Base-by-base conservation (phyloP, 768 basidiomycete genomes). In the Phallus indusiatus region DNA sequence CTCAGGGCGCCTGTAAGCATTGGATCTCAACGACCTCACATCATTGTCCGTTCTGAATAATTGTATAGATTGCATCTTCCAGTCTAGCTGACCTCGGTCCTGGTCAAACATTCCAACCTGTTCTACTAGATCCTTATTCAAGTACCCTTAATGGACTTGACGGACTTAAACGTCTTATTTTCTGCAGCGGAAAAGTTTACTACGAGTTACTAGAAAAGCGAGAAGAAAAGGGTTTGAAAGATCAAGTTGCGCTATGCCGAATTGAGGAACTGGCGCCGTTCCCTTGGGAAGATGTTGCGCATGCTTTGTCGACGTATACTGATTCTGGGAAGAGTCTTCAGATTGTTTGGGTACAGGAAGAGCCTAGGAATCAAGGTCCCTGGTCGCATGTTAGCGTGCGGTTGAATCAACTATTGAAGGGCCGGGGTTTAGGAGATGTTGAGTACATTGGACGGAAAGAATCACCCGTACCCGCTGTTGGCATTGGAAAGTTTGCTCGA, bases 251-350 rank as follows among this genome's bases (percentile, higher is more conserved):
- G 0, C 74, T 94, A 56, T 71, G 92, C 33, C 81, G 89, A n/a
- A 66, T 92, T 47, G 90, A 95, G 67, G 93, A 94, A 67, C 75
- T 95, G 1, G 81, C 84, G 7, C 94, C 93, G 0, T 95, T 96
- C 81, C 93, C 94, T 0, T 92, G 90, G 69, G 59, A 67, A 0
- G 72, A 73, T 21, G 71, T 94, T 0, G 66, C 69, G 3, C 65
- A 73, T 2, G 73, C 74, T 1, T 69, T 94, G 34, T 52, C 63
- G 46, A 63, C 69, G 2, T 90, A 88, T 65, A 49, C 66, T 0
- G 60, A 66, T 17, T 33, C 55, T 17, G 22, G 12, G 18, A 47
- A 28, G 8, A 77, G 71, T 0, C 62, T 64, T 3, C 77, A 82
- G 55, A 66, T 79, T 34, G 49, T 79, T 8, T 95, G 88, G 83